phyloP scores from a whole-genome alignment of 2,329 filamentous ascomycete species.

The Fusarium sp. region DNA sequence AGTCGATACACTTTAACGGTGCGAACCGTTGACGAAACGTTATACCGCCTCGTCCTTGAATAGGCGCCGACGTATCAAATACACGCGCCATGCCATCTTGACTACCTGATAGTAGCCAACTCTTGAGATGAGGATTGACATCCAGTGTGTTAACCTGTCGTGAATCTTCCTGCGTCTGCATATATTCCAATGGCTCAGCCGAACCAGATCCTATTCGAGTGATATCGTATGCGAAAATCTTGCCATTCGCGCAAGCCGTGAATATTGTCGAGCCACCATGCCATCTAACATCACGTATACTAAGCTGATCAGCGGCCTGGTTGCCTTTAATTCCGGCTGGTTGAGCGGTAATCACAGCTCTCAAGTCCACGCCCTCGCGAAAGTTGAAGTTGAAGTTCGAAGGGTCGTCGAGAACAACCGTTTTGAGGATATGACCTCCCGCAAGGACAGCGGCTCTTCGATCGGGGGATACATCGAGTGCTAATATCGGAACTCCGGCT shows the following conservation, averaged over 20 bases:
- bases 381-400: constrained; percentile 55
- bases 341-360: constrained; percentile 64
- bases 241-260: constrained; percentile 72
- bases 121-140: constrained; percentile 69
- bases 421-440: constrained; percentile 70
- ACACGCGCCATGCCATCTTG: constrained; percentile 72
- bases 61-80: constrained; percentile 66
- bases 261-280: constrained; percentile 66
- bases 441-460: constrained; percentile 66
- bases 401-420: constrained; percentile 64
- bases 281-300: constrained; percentile 72
- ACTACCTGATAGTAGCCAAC: constrained; percentile 70
- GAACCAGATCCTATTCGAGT: constrained; percentile 59
- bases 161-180: constrained; percentile 70
- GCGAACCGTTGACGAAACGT: constrained; percentile 62
- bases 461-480: constrained; percentile 69
- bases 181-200: constrained; percentile 62
- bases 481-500: constrained; percentile 64
- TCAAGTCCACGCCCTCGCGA: constrained; percentile 68
- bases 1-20: constrained; percentile 53
- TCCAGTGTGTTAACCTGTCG: constrained; percentile 73
- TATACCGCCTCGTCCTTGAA: constrained; percentile 60
- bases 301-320: constrained; percentile 65
- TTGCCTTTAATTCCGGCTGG: constrained; percentile 55
- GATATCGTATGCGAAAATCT: constrained; percentile 73